Evolutionary conservation across 345 rosid genomes (phyloP), one percentile per base, ranked within the genome.

Genomic region (Eucalyptus curtisii): DNA sequence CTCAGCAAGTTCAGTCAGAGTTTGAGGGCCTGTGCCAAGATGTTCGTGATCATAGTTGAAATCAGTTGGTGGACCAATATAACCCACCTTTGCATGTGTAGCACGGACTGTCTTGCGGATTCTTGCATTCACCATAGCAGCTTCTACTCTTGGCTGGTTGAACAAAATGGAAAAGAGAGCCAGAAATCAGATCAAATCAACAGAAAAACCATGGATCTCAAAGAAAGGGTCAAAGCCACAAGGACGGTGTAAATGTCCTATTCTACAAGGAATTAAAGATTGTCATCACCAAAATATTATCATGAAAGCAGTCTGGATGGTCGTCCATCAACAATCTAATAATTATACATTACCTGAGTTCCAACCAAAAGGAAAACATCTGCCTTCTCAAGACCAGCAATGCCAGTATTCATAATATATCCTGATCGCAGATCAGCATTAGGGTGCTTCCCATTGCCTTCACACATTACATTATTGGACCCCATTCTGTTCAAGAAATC

Each of bases 121-220:
- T 93, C 99, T 96, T 22, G 99, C 99, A 92, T 97, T 96, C 87
- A 98, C 96, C 97, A 97, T 95, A 53, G 99, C 99, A 92, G 99
- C 99, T 95, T 98, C 99, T 33, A 95, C 95, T 88, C 99, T 95
- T 30, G 99, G 99, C 99, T 98, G 96, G 82, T 76, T 20, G 82
- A 76, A 76, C 14, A 37, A 76, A 71, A 37, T 4, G 45, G 13
- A 17, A 76, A 37, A 76, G 47, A 37, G 15, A 76, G 82, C 45
- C 27, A 19, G 82, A 37, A 37, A 24, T 37, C 82, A 76, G 82
- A 76, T 76, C 27, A 76, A 68, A 76, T 76, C 42, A 82, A 87
- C 50, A 90, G 81, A 86, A 89, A 88, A 87, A 89, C 68, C 9
- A 89, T 79, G 19, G 85, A 50, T 37, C 30, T 64, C 33, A 17